These are phyloP conservation scores for Tricholoma sp. DNA, from an alignment of 768 basidiomycete species.

Conservation along the genomic window DNA sequence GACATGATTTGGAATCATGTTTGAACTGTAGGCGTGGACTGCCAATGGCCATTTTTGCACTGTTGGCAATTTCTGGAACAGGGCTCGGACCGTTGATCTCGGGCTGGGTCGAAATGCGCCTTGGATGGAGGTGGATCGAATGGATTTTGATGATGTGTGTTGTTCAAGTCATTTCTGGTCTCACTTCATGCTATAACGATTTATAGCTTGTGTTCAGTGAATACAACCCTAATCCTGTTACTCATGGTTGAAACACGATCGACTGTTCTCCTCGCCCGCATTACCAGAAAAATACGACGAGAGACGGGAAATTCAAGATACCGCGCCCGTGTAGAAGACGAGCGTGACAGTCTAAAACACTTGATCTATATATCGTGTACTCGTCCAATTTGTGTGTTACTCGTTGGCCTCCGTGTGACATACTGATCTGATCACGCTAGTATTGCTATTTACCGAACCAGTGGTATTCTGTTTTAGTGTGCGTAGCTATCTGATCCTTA, in stretches of 20 bases:
- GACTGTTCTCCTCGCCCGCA: constrained; percentile 60
- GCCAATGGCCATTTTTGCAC: constrained; percentile 72
- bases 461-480: constrained; percentile 72
- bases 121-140: constrained; percentile 82
- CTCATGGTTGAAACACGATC: constrained; percentile 71
- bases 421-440: constrained; percentile 26
- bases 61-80: constrained; percentile 53
- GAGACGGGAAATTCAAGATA: constrained; percentile 60
- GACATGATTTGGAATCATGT: neutral
- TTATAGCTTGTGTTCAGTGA: constrained; percentile 45
- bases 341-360: constrained; percentile 46
- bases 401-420: neutral
- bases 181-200: neutral
- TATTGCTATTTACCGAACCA: constrained; percentile 66
- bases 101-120: constrained; percentile 59
- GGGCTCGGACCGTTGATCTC: constrained; percentile 60
- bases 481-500: constrained; percentile 17
- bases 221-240: constrained; percentile 44
- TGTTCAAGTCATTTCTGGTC: constrained; percentile 12
- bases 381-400: constrained; percentile 59
- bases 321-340: constrained; percentile 58
- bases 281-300: constrained; percentile 60
- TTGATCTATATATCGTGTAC: constrained; percentile 69
- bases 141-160: constrained; percentile 68
- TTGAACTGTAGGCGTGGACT: constrained; percentile 55